phyloP scores from a whole-genome alignment of 257 asterid species.

The Solanum chilense region DNA sequence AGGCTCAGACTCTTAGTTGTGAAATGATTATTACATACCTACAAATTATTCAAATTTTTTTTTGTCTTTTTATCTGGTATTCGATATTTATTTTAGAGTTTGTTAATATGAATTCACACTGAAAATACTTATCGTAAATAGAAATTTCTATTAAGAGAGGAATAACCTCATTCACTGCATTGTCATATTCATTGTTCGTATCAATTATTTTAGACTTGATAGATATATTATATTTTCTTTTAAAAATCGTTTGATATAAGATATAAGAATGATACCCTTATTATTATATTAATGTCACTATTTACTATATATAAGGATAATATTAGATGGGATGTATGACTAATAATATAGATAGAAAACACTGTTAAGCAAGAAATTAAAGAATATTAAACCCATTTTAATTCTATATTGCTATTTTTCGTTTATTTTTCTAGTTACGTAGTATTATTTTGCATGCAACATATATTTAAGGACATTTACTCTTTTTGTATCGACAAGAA shows the following conservation, averaged over 20 bases:
- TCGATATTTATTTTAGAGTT: too few relatives aligned
- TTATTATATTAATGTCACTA: too few relatives aligned
- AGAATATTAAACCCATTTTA: not conserved
- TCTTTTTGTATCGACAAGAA: not conserved
- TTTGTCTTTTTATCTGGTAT: not conserved
- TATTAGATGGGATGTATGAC: not conserved
- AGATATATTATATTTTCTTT: too few relatives aligned
- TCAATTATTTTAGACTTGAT: not conserved
- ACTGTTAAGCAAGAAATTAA: not conserved
- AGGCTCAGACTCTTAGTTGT: not conserved
- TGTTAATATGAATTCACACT: not conserved
- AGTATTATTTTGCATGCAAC: not conserved
- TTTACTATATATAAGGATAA: too few relatives aligned
- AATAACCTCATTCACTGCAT: not conserved
- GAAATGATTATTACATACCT: not conserved
- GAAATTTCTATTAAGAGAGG: not conserved
- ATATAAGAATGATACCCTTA: not conserved
- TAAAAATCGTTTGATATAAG: not conserved
- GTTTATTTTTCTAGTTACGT: not conserved
- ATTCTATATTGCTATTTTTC: not conserved
- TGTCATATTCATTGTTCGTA: too few relatives aligned
- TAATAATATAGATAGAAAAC: too few relatives aligned
- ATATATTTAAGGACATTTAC: not conserved
- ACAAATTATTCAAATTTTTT: too few relatives aligned
- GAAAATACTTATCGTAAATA: too few relatives aligned